Evolutionary conservation across 2,329 filamentous ascomycete genomes (phyloP).

Genomic region (Claviceps capensis): DNA sequence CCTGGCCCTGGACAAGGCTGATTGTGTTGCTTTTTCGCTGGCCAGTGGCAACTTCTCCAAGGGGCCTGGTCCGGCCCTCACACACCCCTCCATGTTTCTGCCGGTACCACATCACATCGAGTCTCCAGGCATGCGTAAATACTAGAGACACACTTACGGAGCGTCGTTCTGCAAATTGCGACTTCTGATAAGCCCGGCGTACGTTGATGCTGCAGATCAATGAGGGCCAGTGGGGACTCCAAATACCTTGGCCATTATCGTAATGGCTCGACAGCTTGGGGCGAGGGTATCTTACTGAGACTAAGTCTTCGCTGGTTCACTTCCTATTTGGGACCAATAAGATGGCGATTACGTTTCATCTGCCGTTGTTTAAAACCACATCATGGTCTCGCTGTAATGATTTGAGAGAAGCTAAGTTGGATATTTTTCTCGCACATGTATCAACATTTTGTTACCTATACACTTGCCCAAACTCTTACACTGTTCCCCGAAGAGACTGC

Average conservation of each 20-base stretch:
- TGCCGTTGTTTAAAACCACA: not conserved
- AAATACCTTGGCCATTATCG: not conserved
- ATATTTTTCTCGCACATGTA: not conserved
- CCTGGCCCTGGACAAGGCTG: not conserved
- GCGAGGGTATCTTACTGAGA: slow-evolving; percentile 1
- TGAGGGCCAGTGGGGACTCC: not conserved
- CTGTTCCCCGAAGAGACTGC: not conserved
- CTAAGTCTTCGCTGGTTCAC: not conserved
- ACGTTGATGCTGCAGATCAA: not conserved
- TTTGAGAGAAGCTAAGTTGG: not conserved
- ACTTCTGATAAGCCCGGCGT: not conserved
- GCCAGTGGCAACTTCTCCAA: not conserved
- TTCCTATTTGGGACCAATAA: not conserved
- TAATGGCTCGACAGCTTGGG: not conserved
- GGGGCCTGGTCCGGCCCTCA: not conserved
- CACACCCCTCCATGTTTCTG: not conserved
- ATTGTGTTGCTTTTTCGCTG: not conserved
- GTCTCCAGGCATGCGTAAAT: not conserved
- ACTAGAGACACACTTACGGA: not conserved
- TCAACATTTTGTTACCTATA: no score
- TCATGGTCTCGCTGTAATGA: not conserved
- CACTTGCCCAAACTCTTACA: not conserved
- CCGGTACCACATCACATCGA: not conserved
- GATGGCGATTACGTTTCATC: not conserved
- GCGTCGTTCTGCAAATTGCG: not conserved